These are phyloP conservation scores for Musa acuminata DNA, from an alignment of 176 grass and related monocot species.

Conservation along the genomic window DNA sequence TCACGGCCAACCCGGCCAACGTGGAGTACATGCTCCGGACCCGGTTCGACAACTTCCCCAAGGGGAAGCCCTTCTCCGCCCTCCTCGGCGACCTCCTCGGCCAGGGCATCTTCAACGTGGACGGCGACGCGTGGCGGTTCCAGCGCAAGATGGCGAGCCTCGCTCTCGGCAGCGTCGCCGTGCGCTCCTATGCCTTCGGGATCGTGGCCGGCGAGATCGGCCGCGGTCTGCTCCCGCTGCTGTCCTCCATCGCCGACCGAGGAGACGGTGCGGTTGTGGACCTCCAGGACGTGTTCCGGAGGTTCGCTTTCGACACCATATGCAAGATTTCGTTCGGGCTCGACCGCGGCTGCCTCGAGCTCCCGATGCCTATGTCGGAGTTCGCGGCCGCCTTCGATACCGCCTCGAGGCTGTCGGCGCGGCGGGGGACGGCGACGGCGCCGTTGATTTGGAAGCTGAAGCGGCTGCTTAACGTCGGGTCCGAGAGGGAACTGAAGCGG, in stretches of 20 bases:
- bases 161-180: constrained; percentile 59
- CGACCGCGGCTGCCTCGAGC: constrained; percentile 47
- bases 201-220: constrained; percentile 38
- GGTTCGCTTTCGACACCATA: constrained; percentile 44
- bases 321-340: constrained; percentile 71
- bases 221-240: constrained; percentile 33
- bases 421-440: constrained; percentile 25
- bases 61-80: constrained; percentile 39
- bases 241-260: constrained; percentile 24
- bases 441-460: constrained; percentile 51
- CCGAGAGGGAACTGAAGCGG: constrained; percentile 53
- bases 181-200: constrained; percentile 48
- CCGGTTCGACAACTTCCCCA: constrained; percentile 22
- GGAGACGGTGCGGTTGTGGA: constrained; percentile 17
- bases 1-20: constrained; percentile 18
- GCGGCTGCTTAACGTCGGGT: constrained; percentile 44
- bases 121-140: constrained; percentile 42
- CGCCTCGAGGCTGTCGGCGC: constrained; percentile 38
- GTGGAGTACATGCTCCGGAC: constrained; percentile 22
- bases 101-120: constrained; percentile 75
- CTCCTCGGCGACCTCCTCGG: constrained; percentile 68
- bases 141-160: constrained; percentile 86
- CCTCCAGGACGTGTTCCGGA: constrained; percentile 32
- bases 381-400: constrained; percentile 50
- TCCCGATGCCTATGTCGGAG: constrained; percentile 33